Percentiles rank a stretch among this genome's conserved stretches.
Evolutionary conservation across 176 grass and related monocot species (phyloP).

Genomic region (Paspalum vaginatum): DNA sequence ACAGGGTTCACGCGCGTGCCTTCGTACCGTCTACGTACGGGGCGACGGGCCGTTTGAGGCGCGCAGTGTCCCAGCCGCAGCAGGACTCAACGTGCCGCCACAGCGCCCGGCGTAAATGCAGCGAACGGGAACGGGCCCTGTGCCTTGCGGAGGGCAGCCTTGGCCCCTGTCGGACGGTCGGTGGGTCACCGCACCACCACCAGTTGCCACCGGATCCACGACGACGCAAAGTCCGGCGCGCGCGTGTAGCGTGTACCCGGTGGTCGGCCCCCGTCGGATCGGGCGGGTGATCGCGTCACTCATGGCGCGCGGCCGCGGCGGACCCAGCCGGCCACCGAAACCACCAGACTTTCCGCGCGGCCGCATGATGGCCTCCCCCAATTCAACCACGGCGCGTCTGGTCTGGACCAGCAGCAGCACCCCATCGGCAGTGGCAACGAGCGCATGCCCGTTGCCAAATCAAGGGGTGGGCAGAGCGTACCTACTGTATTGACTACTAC

Average conservation of each 20-base stretch:
- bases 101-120: slow-evolving; percentile 1
- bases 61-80: background rate
- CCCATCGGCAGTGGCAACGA: background rate
- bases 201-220: background rate
- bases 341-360: slow-evolving; percentile 32
- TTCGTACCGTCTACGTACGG: background rate
- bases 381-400: slow-evolving; percentile 23
- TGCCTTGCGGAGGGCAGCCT: background rate
- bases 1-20: slow-evolving; percentile 41
- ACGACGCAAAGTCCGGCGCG: background rate
- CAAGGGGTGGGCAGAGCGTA: background rate
- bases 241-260: background rate
- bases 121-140: background rate
- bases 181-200: background rate
- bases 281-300: slow-evolving; percentile 33
- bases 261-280: slow-evolving; percentile 35
- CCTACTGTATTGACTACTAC: background rate
- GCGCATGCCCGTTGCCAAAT: slow-evolving; percentile 30
- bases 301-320: slow-evolving; percentile 15
- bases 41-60: background rate
- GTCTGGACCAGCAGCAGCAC: background rate
- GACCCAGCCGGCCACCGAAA: slow-evolving; percentile 21
- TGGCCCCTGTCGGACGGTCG: background rate
- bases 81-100: slow-evolving; percentile 27
- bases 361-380: slow-evolving; percentile 42